phyloP scores from a whole-genome alignment of 352 stramenopile species.

The Blastocystis sp. region DNA sequence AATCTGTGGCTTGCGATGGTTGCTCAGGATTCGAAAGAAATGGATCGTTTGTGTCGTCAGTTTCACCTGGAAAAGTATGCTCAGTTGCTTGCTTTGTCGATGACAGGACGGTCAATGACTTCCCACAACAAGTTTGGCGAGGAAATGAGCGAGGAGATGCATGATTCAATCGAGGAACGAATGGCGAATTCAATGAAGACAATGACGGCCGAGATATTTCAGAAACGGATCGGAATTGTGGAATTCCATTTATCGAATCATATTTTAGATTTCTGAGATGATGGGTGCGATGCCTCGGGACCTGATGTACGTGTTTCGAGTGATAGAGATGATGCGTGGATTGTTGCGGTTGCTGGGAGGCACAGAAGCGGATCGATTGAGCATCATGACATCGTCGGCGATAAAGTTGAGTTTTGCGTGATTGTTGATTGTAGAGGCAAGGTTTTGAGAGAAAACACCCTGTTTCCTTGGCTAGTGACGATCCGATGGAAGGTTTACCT shows the following conservation, averaged over 20 bases:
- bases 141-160: slow-evolving; percentile 25
- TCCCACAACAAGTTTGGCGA: slow-evolving; percentile 49
- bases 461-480: background rate
- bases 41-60: background rate
- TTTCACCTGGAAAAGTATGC: slow-evolving; percentile 4
- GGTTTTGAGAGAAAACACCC: background rate
- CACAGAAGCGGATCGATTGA: slow-evolving; percentile 2
- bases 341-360: background rate
- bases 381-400: slow-evolving; percentile 17
- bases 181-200: background rate
- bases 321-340: slow-evolving; percentile 36
- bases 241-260: background rate
- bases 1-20: slow-evolving; percentile 79
- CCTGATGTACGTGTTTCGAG: slow-evolving; percentile 51
- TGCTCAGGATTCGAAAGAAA: slow-evolving; percentile 70
- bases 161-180: background rate
- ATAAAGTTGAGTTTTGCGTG: background rate
- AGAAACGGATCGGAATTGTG: slow-evolving; percentile 34
- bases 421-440: background rate
- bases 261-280: slow-evolving; percentile 2
- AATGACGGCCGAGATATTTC: slow-evolving; percentile 11
- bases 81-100: background rate
- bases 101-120: slow-evolving; percentile 21
- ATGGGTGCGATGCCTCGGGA: slow-evolving; percentile 37
- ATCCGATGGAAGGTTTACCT: slow-evolving; percentile 15